phyloP scores from a whole-genome alignment of 495 filamentous ascomycete species.

The Ascobolus immersus region DNA sequence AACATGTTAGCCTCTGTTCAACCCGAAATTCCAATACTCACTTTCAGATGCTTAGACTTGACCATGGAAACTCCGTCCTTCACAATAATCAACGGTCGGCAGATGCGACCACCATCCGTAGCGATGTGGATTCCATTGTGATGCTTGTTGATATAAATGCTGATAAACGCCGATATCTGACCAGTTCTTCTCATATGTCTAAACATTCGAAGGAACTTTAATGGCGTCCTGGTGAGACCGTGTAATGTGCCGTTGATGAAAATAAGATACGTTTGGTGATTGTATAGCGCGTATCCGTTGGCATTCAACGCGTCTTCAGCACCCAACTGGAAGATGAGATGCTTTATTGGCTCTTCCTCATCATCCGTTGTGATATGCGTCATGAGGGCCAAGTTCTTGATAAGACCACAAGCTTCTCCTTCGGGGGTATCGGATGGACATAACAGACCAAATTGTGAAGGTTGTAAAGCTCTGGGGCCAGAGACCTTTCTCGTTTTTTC shows the following conservation, averaged over 20 bases:
- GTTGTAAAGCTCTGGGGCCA: conserved; percentile 82
- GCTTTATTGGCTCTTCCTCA: conserved; percentile 64
- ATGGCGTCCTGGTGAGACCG: conserved; percentile 57
- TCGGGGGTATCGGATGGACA: conserved; percentile 93
- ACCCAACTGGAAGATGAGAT: conserved; percentile 51
- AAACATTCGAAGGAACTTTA: conserved; percentile 59
- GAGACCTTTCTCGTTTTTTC: conserved; percentile 92
- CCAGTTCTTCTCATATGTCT: conserved; percentile 63
- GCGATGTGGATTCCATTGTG: conserved; percentile 81
- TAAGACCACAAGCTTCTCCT: conserved; percentile 90
- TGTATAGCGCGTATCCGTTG: conserved; percentile 62
- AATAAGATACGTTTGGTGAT: conserved; percentile 58
- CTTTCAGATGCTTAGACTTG: conserved; percentile 41
- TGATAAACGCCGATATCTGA: conserved; percentile 76
- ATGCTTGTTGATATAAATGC: conserved; percentile 83
- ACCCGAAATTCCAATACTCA: conserved; percentile 4
- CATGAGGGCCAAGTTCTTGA: conserved; percentile 97
- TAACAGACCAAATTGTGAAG: conserved; percentile 93
- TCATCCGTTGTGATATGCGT: conserved; percentile 94
- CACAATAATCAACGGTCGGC: conserved; percentile 80
- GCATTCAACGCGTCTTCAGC: conserved; percentile 30
- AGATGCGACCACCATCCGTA: conserved; percentile 89
- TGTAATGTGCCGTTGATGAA: conserved; percentile 87
- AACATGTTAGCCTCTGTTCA: conserved; percentile 1
- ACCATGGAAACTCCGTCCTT: conserved; percentile 62